These are phyloP conservation scores for Tricholoma bakamatsutake DNA, from an alignment of 768 basidiomycete genomes.

Conservation along the genomic window DNA sequence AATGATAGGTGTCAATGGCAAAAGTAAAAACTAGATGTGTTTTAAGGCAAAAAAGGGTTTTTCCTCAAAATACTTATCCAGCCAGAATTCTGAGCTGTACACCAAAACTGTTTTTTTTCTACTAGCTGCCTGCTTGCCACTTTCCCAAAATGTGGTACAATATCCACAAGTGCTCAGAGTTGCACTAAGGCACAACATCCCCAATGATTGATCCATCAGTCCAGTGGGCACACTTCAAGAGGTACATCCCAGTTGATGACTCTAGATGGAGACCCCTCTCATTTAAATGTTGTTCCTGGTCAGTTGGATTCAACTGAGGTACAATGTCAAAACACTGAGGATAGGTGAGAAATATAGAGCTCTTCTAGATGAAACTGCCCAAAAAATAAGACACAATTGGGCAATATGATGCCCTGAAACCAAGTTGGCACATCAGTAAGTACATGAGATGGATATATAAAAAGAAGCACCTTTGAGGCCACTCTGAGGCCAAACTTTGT, in stretches of 20 bases:
- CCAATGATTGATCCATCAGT: conserved; percentile 1
- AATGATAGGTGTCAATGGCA: neutral
- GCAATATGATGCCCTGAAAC: conserved; percentile 1
- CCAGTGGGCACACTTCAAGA: neutral
- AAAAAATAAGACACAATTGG: neutral
- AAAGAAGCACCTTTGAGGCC: neutral
- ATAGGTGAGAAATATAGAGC: conserved; percentile 2
- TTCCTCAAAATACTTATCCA: neutral
- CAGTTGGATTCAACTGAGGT: conserved; percentile 1
- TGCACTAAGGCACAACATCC: conserved; percentile 6
- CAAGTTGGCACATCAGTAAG: neutral
- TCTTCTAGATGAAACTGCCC: neutral
- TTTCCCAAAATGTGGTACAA: conserved; percentile 6
- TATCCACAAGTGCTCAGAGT: conserved; percentile 5
- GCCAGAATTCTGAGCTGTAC: neutral
- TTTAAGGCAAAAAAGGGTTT: neutral
- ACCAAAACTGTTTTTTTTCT: conserved; percentile 1
- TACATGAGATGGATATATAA: neutral
- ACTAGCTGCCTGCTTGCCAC: conserved; percentile 1
- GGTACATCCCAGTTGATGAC: neutral
- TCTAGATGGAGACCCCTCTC: conserved; percentile 2
- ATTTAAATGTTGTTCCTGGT: neutral
- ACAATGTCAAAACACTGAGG: conserved; percentile 4
- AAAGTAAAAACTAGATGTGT: neutral
- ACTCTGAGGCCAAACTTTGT: conserved; percentile 1